Evolutionary conservation across 768 basidiomycete genomes (phyloP).

Genomic region (Podaxis pistillaris): DNA sequence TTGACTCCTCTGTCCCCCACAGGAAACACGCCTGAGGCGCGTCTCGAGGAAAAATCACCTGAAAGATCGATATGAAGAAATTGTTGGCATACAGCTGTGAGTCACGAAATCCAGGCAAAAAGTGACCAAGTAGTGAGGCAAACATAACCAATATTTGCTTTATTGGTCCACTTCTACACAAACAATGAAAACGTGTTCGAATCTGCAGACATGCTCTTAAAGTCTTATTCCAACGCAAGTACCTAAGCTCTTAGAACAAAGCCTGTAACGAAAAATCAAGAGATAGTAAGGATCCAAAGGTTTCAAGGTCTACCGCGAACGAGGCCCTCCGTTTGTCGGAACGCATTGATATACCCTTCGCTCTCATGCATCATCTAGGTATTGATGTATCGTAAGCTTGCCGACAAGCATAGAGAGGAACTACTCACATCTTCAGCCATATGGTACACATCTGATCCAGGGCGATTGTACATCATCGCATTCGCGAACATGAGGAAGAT

Average conservation of each 20-base stretch:
- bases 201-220: not conserved
- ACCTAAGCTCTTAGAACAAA: not conserved
- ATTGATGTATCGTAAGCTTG: not conserved
- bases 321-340: conserved; percentile 76
- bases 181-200: conserved; percentile 14
- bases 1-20: not conserved
- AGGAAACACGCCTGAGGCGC: not conserved
- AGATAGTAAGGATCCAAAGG: not conserved
- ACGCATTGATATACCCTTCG: conserved; percentile 37
- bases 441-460: conserved; percentile 78
- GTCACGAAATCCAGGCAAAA: conserved; percentile 5
- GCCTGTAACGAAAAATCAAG: not conserved
- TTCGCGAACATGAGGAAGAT: conserved; percentile 94
- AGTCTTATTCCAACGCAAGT: not conserved
- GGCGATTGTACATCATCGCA: conserved; percentile 95
- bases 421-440: conserved; percentile 88
- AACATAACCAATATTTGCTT: conserved; percentile 16
- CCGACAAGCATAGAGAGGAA: not conserved
- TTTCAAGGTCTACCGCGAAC: conserved; percentile 26
- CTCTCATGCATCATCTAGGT: conserved; percentile 34
- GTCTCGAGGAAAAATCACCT: not conserved
- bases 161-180: conserved; percentile 5
- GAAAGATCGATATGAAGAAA: conserved; percentile 2
- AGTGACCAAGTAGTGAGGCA: conserved; percentile 5
- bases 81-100: conserved; percentile 8